Evolutionary conservation across 768 basidiomycete genomes (phyloP), one percentile per base, ranked within the genome.

Genomic region (Vararia minispora): DNA sequence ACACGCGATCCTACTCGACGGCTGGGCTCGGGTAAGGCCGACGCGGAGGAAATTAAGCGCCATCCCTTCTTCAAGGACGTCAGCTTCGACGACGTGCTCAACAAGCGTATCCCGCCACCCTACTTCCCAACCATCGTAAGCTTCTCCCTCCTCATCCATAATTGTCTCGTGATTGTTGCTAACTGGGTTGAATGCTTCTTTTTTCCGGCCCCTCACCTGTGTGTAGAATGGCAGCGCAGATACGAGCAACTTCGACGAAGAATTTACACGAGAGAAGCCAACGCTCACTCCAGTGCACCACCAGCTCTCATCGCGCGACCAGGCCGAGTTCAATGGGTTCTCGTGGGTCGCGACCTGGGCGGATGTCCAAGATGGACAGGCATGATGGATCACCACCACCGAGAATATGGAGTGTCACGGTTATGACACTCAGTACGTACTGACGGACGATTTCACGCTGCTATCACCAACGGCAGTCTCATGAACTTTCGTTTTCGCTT

Each of bases 51-150:
- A 51, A 94, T 99, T 66, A 99, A 99, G 64, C 71, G 76, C 39
- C 95, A 98, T 55, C 78, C 90, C 3, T 99, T 98, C 76, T 99
- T 99, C 74, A 91, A 92, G 61, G 95, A 98, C 57, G 86, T 94
- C 34, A 97, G 64, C 63, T 99, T 83, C 58, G 95, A 98, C 48
- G 94, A 97, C 58, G 85, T 99, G n/a, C 58, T 94, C 47, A 71
- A 95, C 65, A 98, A 98, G 62, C 87, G 92, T 43, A 90, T 98
- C 52, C 91, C 92, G 16, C 87, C 91, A 16, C 88, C 94, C 3
- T 99, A 97, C 66, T 91, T 89, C 76, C 95, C 95, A 12, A 86
- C 81, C 2, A 89, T 99, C 53, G 91, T 89, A 54, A 57, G 87
- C 6, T 33, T 32, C 17, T n/a, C 2, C 25, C 37, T 11, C n/a